phyloP scores from a whole-genome alignment of 495 filamentous ascomycete species.

The Trichoderma reesei region DNA sequence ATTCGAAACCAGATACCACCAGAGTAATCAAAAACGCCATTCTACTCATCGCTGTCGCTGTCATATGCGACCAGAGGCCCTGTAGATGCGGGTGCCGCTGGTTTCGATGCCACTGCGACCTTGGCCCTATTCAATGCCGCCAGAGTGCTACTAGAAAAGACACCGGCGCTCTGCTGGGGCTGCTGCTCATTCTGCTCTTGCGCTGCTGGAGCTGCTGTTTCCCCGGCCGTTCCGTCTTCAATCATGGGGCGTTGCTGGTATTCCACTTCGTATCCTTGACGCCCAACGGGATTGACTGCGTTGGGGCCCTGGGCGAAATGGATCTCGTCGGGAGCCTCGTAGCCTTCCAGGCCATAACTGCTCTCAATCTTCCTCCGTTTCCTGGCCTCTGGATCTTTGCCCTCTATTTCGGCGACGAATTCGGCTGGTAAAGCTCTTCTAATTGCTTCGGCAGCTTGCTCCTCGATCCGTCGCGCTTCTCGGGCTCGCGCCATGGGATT shows the following conservation, averaged over 20 bases:
- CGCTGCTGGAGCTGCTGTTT: constrained; percentile 15
- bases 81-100: constrained; percentile 30
- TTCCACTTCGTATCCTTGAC: constrained; percentile 39
- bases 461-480: constrained; percentile 81
- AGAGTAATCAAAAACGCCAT: neutral
- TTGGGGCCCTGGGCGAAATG: constrained; percentile 68
- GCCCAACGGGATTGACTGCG: constrained; percentile 47
- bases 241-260: constrained; percentile 42
- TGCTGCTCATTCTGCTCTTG: constrained; percentile 27
- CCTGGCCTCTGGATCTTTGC: constrained; percentile 71
- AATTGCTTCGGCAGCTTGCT: constrained; percentile 97
- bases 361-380: constrained; percentile 88
- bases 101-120: constrained; percentile 40
- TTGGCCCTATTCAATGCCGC: constrained; percentile 54
- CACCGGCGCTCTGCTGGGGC: constrained; percentile 47
- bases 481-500: constrained; percentile 92
- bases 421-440: constrained; percentile 80
- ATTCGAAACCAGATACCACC: neutral
- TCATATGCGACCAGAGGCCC: constrained; percentile 83
- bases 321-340: constrained; percentile 89
- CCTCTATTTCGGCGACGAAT: constrained; percentile 89
- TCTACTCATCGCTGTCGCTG: constrained; percentile 68
- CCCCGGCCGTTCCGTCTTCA: constrained; percentile 25
- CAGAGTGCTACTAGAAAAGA: constrained; percentile 73
- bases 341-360: constrained; percentile 78